Percentiles rank a stretch among this genome's conserved stretches.
Evolutionary conservation across 495 filamentous ascomycete genomes (phyloP).

Genomic region (Cercophora scortea): DNA sequence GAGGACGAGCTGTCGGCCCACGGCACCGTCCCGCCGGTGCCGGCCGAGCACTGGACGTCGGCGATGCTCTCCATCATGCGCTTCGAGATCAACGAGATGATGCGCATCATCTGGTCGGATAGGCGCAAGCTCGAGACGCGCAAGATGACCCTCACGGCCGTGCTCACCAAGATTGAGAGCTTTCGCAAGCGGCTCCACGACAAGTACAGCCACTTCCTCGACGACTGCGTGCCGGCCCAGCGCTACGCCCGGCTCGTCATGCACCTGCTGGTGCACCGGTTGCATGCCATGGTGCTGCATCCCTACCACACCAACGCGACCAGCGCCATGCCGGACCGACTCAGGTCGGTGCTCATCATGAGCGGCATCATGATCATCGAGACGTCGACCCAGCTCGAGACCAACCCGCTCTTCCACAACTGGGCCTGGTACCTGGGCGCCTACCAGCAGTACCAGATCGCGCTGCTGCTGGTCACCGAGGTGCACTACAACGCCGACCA

Average conservation of each 20-base stretch:
- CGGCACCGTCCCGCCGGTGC: constrained; percentile 25
- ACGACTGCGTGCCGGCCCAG: constrained; percentile 51
- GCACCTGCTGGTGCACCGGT: constrained; percentile 49
- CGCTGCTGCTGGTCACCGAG: constrained; percentile 45
- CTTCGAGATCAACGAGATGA: constrained; percentile 67
- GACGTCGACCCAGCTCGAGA: constrained; percentile 52
- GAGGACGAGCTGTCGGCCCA: constrained; percentile 46
- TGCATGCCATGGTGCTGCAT: constrained; percentile 58
- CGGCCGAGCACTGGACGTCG: constrained; percentile 55
- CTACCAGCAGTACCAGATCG: constrained; percentile 48
- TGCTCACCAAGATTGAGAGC: constrained; percentile 54
- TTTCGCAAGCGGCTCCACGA: constrained; percentile 50
- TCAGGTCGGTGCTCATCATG: constrained; percentile 40
- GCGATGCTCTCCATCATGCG: constrained; percentile 57
- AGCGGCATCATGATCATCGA: constrained; percentile 50
- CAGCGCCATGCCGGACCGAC: constrained; percentile 38
- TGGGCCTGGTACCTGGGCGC: constrained; percentile 53
- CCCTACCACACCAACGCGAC: constrained; percentile 52
- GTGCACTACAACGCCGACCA: constrained; percentile 49
- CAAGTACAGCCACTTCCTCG: constrained; percentile 51
- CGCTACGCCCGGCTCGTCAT: constrained; percentile 52
- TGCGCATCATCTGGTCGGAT: constrained; percentile 56
- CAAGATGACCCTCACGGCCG: constrained; percentile 46
- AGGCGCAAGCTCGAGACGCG: constrained; percentile 51
- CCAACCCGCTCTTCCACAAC: constrained; percentile 37